phyloP scores from a whole-genome alignment of 352 stramenopile species.

The Phytophthora ramorum region DNA sequence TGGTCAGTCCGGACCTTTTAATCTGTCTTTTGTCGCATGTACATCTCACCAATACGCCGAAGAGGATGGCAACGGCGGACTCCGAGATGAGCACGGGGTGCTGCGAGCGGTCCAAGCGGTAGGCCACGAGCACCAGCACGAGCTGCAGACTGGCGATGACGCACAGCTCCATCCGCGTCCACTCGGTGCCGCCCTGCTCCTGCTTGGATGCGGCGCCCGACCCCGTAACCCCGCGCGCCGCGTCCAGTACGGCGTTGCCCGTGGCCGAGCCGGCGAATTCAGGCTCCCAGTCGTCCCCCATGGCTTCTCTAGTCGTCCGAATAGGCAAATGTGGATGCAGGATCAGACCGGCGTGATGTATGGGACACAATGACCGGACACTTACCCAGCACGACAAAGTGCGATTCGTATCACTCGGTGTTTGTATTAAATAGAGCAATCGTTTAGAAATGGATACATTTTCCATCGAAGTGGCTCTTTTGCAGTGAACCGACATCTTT shows the following conservation, averaged over 20 bases:
- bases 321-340: constrained; percentile 20
- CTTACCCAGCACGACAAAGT: constrained; percentile 16
- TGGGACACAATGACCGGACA: not conserved
- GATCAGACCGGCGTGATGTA: constrained; percentile 20
- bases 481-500: no score
- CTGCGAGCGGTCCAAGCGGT: constrained; percentile 76
- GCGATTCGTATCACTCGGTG: constrained; percentile 5
- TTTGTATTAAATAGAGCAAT: constrained; percentile 5
- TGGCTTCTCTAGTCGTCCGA: constrained; percentile 14
- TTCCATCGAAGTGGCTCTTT: not conserved
- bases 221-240: constrained; percentile 30
- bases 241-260: constrained; percentile 45
- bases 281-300: constrained; percentile 30
- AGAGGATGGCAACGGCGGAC: constrained; percentile 85
- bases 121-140: constrained; percentile 80
- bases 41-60: constrained; percentile 77
- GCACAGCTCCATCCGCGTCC: constrained; percentile 80
- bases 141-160: constrained; percentile 85
- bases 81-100: constrained; percentile 79
- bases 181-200: constrained; percentile 49
- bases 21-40: not conserved
- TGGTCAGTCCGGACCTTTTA: constrained; percentile 20
- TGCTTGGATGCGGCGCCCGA: constrained; percentile 28
- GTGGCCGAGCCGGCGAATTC: constrained; percentile 33
- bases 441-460: not conserved